Percentiles rank a stretch among this genome's conserved stretches.
phyloP scores from a whole-genome alignment of 345 rosid species.

The Alliaria petiolata region DNA sequence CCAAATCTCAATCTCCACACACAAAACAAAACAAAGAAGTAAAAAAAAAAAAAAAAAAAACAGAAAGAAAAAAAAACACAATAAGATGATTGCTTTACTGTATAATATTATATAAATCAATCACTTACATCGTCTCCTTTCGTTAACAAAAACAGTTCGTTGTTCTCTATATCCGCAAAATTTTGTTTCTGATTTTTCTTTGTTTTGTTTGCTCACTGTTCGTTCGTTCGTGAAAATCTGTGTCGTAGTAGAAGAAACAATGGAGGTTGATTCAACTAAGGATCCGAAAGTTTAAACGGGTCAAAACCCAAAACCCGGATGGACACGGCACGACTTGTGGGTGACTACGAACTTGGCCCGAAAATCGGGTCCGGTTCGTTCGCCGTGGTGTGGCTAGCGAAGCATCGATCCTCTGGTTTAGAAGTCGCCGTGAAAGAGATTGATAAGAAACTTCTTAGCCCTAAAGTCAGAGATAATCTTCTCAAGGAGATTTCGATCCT shows the following conservation, averaged over 20 bases:
- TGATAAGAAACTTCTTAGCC: constrained; percentile 57
- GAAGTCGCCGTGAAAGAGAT: constrained; percentile 77
- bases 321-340: constrained; percentile 47
- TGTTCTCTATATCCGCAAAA: constrained; percentile 10
- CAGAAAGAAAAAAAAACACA: too few relatives aligned
- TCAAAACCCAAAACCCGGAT: constrained; percentile 28
- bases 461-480: constrained; percentile 64
- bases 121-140: constrained; percentile 1
- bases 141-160: constrained; percentile 19
- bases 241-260: constrained; percentile 8
- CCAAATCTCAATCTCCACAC: constrained; percentile 13
- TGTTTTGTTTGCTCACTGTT: not conserved
- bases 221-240: not conserved
- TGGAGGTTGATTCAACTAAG: constrained; percentile 26
- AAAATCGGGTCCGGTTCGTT: constrained; percentile 76
- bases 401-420: constrained; percentile 47
- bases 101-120: not conserved
- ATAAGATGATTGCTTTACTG: constrained; percentile 16
- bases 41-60: not conserved
- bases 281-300: constrained; percentile 26
- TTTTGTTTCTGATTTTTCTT: not conserved
- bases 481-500: constrained; percentile 73
- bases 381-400: constrained; percentile 67
- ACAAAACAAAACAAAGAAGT: not conserved
- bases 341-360: constrained; percentile 67